phyloP scores from a whole-genome alignment of 202 grass and related monocot genomes.

The Dendrocalamus latiflorus region DNA sequence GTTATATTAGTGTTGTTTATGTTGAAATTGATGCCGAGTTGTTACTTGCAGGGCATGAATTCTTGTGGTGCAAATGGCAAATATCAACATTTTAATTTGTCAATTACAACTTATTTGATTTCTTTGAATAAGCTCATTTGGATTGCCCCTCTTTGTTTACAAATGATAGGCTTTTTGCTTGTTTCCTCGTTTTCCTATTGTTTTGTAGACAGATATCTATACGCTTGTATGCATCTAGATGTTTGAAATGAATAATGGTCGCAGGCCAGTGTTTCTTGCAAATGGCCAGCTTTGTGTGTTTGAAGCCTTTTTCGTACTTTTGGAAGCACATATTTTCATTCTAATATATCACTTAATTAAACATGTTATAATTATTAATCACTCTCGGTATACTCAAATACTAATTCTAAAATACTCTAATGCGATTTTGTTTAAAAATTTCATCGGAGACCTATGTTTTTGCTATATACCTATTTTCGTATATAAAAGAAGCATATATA shows the following conservation, averaged over 20 bases:
- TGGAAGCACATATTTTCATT: too few species aligned
- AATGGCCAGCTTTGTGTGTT: not conserved
- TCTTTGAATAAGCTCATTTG: not conserved
- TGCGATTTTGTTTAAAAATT: too few species aligned
- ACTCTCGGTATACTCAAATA: too few species aligned
- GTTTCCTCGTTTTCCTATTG: not conserved
- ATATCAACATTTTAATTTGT: not conserved
- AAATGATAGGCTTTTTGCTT: not conserved
- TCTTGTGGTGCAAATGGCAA: constrained; percentile 5
- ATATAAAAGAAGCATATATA: too few species aligned
- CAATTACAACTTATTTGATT: not conserved
- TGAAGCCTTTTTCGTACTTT: too few species aligned
- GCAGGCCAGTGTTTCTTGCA: not conserved
- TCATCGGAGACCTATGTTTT: too few species aligned
- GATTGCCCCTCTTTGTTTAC: not conserved
- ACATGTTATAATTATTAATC: too few species aligned
- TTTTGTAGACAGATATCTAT: not conserved
- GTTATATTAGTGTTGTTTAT: constrained; percentile 21
- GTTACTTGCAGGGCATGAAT: constrained; percentile 1
- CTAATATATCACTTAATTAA: too few species aligned
- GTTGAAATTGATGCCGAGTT: not conserved
- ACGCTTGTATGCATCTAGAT: not conserved
- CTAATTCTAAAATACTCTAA: too few species aligned
- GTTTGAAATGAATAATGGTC: not conserved
- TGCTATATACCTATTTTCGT: too few species aligned